Base-by-base conservation (phyloP, 1,139 yeast genomes). In the Sugiyamaella grinbergsii region DNA sequence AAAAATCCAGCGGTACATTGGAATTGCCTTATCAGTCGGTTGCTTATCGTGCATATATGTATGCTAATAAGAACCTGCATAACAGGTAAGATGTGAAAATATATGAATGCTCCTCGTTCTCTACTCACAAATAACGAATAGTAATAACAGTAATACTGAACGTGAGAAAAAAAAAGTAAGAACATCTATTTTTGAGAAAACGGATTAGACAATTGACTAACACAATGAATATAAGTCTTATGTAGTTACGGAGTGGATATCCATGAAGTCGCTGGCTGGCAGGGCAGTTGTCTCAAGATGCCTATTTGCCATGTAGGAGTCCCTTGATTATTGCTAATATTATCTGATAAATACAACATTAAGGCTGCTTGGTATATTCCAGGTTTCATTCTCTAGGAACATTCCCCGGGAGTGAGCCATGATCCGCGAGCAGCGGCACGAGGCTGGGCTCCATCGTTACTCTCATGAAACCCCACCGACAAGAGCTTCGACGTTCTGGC, bases 301-400 rank as follows among this genome's bases (percentile, higher is more conserved):
- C 34, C 54, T 65, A 20, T 66, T 64, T 62, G 70, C n/a, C 65
- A 65, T 37, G 63, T 65, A 24, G 70, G 70, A 26, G 62, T 66
- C n/a, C 65, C 62, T n/a, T 57, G 70, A 33, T 54, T 66, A 59
- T 52, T 66, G 47, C n/a, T n/a, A n/a, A 66, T 62, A 47, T 42
- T 66, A 55, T 59, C 66, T 39, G 63, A 63, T 40, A 66, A 65
- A 47, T 66, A 67, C 53, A 53, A 59, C 20, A 66, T 66, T 54
- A 66, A 67, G 49, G 69, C 65, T 4, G 66, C 70, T 28, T 66
- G 70, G 69, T 66, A 66, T 45, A 61, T 64, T 41, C 70, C 70
- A 5, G 70, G 70, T 23, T n/a, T n/a, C 70, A 66, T 51, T 64
- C 69, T 7, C 54, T 66, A n/a, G 69, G 65, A 51, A 65, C 70